phyloP scores from a whole-genome alignment of 2,329 filamentous ascomycete genomes.

The Exophiala viscosa region DNA sequence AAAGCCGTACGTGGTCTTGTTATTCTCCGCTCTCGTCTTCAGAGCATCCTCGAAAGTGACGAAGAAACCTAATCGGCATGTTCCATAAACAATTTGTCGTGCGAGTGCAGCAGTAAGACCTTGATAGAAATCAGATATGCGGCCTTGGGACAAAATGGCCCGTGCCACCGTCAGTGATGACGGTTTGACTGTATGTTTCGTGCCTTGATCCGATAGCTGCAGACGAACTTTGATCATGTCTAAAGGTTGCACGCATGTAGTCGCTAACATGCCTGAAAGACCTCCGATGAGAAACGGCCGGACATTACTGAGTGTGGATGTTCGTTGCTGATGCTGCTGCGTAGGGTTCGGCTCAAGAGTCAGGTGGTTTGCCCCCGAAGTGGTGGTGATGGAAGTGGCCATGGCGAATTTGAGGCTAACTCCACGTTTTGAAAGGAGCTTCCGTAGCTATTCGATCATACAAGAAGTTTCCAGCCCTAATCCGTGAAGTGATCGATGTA shows the following conservation, averaged over 20 bases:
- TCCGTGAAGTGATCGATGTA: no score
- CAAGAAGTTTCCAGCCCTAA: no score
- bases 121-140: slow-evolving; percentile 83
- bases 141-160: slow-evolving; percentile 57
- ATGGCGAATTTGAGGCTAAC: no score
- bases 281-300: slow-evolving; percentile 89
- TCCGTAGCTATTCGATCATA: no score
- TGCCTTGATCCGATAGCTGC: slow-evolving; percentile 59
- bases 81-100: slow-evolving; percentile 94
- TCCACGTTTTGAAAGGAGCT: no score
- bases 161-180: no score
- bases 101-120: slow-evolving; percentile 87
- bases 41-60: slow-evolving; percentile 84
- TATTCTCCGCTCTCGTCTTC: slow-evolving; percentile 31
- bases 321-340: no score
- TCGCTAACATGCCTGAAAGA: slow-evolving; percentile 86
- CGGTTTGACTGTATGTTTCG: no score
- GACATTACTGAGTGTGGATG: not conserved
- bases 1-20: no score
- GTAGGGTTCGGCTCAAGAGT: no score
- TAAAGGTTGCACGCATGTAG: slow-evolving; percentile 83
- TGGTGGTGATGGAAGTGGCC: no score
- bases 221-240: slow-evolving; percentile 99
- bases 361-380: no score
- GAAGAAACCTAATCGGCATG: slow-evolving; percentile 89